Percentiles rank a stretch among this genome's conserved stretches.
Evolutionary conservation across 169 alveolate species (phyloP).

Genomic region (Eimeria tenella): DNA sequence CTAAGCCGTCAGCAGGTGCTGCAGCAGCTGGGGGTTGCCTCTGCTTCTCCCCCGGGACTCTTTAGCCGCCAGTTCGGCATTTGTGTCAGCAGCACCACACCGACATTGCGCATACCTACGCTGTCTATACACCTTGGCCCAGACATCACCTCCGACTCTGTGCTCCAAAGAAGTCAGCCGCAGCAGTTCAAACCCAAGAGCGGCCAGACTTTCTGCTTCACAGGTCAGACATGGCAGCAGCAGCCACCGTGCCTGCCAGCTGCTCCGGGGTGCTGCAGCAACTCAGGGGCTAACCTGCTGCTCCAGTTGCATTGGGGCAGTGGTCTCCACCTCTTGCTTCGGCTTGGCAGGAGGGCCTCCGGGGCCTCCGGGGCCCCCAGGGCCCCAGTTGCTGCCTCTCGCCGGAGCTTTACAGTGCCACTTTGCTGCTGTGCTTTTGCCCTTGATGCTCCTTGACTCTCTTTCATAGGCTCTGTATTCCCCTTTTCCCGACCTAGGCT

Average conservation of each 20-base stretch:
- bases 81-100: neutral
- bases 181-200: neutral
- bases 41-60: neutral
- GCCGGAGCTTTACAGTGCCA: too few relatives aligned
- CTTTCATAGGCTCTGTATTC: too few relatives aligned
- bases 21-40: neutral
- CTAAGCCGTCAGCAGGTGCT: neutral
- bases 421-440: too few relatives aligned
- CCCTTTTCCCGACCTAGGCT: too few relatives aligned
- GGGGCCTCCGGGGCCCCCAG: too few relatives aligned
- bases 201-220: neutral
- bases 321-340: neutral
- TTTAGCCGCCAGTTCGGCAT: neutral
- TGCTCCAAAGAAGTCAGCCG: neutral
- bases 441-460: too few relatives aligned
- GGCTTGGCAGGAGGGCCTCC: too few relatives aligned
- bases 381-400: too few relatives aligned
- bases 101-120: neutral
- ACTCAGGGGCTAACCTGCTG: too few relatives aligned
- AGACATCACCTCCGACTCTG: neutral
- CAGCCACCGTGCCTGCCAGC: too few relatives aligned
- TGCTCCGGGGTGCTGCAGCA: neutral
- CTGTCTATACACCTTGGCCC: neutral
- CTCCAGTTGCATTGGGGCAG: neutral
- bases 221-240: neutral